phyloP scores from a whole-genome alignment of 1,284 basidiomycete species.

The Moesziomyces sp. region DNA sequence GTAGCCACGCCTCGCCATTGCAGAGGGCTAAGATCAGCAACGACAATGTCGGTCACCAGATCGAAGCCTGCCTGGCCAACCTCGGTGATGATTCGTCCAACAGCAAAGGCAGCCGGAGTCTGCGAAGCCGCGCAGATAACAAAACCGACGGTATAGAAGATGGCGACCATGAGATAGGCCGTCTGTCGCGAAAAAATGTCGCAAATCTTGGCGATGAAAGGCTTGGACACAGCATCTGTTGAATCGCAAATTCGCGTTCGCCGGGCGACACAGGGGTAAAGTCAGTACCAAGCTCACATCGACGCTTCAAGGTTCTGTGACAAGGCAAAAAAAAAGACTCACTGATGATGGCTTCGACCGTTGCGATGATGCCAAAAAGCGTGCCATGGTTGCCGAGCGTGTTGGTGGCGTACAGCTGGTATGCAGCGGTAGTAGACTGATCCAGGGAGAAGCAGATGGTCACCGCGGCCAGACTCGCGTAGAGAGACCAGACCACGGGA shows the following conservation, averaged over 20 bases:
- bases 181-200: conserved; percentile 59
- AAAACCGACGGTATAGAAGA: conserved; percentile 57
- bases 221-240: conserved; percentile 53
- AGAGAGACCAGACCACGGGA: conserved; percentile 17
- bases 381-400: conserved; percentile 37
- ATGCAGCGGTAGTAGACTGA: conserved; percentile 18
- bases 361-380: conserved; percentile 40
- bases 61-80: conserved; percentile 43
- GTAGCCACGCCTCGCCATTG: conserved; percentile 40
- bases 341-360: conserved; percentile 24
- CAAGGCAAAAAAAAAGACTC: conserved; percentile 8
- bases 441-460: conserved; percentile 21
- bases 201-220: conserved; percentile 54
- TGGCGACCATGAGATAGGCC: conserved; percentile 39
- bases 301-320: conserved; percentile 9
- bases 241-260: neutral
- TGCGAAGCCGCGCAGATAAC: conserved; percentile 47
- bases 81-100: conserved; percentile 35
- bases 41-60: conserved; percentile 56
- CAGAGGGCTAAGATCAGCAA: conserved; percentile 48
- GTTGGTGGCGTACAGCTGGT: conserved; percentile 40
- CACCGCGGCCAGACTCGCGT: conserved; percentile 19
- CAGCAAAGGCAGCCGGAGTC: conserved; percentile 17
- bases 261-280: no score
- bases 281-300: neutral